A percentile compares a stretch with the other conserved stretches of the same genome.
phyloP scores from a whole-genome alignment of 345 rosid genomes.

The Xanthoceras sorbifolium region DNA sequence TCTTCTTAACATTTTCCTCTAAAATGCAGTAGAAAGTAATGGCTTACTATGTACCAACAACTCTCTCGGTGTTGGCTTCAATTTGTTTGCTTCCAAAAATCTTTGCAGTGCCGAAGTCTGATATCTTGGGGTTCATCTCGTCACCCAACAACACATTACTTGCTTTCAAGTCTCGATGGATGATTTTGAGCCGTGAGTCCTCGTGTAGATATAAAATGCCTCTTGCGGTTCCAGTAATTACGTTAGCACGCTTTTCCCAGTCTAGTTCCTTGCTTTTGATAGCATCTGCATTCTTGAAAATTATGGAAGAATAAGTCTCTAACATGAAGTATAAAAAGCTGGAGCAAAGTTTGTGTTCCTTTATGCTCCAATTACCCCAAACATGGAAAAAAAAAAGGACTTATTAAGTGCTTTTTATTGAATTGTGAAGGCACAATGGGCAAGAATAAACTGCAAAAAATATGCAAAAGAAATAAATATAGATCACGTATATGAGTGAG shows the following conservation, averaged over 20 bases:
- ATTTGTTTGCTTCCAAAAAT: constrained; percentile 52
- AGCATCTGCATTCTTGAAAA: constrained; percentile 32
- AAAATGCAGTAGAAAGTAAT: too few relatives aligned
- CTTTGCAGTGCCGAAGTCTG: constrained; percentile 59
- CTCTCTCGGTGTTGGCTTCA: constrained; percentile 47
- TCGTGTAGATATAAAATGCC: constrained; percentile 55
- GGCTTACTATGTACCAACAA: constrained; percentile 59
- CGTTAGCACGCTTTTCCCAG: constrained; percentile 44
- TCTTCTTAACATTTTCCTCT: too few relatives aligned
- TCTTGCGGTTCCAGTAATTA: constrained; percentile 43
- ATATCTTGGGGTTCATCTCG: constrained; percentile 55
- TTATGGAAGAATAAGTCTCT: background rate
- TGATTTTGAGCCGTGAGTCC: constrained; percentile 56
- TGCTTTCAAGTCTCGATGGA: constrained; percentile 52
- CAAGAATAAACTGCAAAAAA: background rate
- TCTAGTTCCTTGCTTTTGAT: constrained; percentile 33
- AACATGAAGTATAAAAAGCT: background rate
- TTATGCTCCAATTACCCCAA: too few relatives aligned
- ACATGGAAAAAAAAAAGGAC: too few relatives aligned
- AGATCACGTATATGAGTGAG: background rate
- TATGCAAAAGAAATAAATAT: background rate
- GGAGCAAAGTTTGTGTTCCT: background rate
- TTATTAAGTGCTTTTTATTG: too few relatives aligned
- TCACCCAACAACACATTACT: constrained; percentile 55
- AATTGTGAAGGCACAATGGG: background rate